Evolutionary conservation across 306 rosid genomes (phyloP), one percentile per base, ranked within the genome.

Genomic region (Styphnolobium japonicum): DNA sequence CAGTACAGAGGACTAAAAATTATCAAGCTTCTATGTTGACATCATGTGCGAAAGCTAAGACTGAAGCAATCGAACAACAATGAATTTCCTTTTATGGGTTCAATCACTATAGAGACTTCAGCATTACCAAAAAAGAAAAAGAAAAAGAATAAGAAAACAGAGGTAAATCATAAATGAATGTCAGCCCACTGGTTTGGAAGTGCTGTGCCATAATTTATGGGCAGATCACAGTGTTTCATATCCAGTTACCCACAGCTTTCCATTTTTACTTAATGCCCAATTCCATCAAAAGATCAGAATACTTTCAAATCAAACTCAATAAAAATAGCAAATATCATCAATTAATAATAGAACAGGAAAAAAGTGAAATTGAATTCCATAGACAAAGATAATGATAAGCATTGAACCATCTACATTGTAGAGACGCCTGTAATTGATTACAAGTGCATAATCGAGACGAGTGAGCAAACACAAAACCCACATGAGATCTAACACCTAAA

Each of bases 401-500:
- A n/a, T 58, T 23, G 5, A 51, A 69, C 23, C 57, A 69, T 68
- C 64, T 51, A 7, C 81, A 75, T 75, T n/a, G 55, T 23, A 60
- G 5, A 48, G 9, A 25, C 3, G 5, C 73, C 63, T 2, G 27
- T n/a, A n/a, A n/a, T 23, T 19, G 61, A 22, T 2, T 65, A 5
- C 12, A 2, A 33, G 39, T 14, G 75, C 79, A 53, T n/a, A 69
- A 73, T 18, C 73, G 49, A 62, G 40, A 43, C 8, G 22, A 49
- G 55, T 22, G 65, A 58, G 34, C 7, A 56, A 77, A 77, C 10
- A 25, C 21, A 18, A 9, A 56, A 16, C 39, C 46, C 51, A 33
- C 63, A 36, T 48, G 52, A 79, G 88, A 84, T 87, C 81, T 71
- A 37, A 15, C 23, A 49, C 68, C 55, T 6, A 14, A 74, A 57